Conservation (phyloP, 192 early-diverging fungal genomes). For the Backusella sp. region DNA sequence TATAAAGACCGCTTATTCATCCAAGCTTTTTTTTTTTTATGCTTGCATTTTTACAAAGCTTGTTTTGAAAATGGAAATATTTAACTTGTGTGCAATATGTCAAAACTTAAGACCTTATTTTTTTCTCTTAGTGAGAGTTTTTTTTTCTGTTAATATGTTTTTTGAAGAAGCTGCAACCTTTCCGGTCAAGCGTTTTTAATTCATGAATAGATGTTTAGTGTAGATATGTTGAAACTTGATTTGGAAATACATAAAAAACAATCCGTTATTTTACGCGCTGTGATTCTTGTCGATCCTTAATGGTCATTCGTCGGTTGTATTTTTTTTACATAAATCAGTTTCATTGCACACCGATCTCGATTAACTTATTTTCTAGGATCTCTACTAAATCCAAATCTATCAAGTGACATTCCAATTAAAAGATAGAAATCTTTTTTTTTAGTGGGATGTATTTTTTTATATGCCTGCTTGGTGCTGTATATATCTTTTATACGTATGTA, state of each 20-base stretch:
- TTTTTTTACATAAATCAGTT: neutral
- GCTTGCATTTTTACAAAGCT: neutral
- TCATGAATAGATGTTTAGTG: neutral
- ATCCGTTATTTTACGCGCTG: neutral
- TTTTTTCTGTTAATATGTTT: neutral
- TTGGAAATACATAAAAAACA: neutral
- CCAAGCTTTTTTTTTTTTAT: neutral
- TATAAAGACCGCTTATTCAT: neutral
- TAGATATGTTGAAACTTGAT: neutral
- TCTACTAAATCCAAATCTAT: neutral
- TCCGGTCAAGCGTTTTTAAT: neutral
- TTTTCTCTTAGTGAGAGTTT: neutral
- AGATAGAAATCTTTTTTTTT: neutral
- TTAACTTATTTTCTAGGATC: neutral
- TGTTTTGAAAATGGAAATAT: slow-evolving; percentile 3
- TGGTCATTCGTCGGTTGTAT: neutral
- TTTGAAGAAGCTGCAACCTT: neutral
- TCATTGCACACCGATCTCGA: neutral
- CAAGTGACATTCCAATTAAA: neutral
- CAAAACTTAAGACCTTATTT: neutral
- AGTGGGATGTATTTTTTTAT: neutral
- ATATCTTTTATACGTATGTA: no score
- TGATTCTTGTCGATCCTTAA: neutral
- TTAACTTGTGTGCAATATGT: neutral
- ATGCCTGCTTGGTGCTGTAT: neutral